Percentiles rank a stretch among this genome's conserved stretches.
phyloP scores from a whole-genome alignment of 768 basidiomycete genomes.

The Kwoniella botswanensis region DNA sequence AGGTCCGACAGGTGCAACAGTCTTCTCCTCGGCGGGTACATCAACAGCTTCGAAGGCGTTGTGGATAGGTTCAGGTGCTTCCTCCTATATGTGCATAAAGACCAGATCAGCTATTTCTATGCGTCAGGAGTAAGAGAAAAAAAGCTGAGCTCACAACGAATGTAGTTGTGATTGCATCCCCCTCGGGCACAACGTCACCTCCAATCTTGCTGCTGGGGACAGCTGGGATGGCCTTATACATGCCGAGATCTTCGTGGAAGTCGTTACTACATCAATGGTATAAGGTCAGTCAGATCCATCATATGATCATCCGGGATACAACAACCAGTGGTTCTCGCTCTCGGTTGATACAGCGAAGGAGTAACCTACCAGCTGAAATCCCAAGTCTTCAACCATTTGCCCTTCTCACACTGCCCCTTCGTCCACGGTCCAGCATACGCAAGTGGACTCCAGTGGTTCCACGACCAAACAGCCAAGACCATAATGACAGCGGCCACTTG shows the following conservation, averaged over 20 bases:
- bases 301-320: conserved; percentile 2
- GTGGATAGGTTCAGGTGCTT: conserved; percentile 53
- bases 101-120: conserved; percentile 1
- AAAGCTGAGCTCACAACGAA: conserved; percentile 32
- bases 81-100: conserved; percentile 31
- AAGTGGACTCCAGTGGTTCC: conserved; percentile 76
- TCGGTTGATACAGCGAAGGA: no score
- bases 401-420: conserved; percentile 70
- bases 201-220: conserved; percentile 33
- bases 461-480: conserved; percentile 71
- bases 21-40: conserved; percentile 50
- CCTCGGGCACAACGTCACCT: conserved; percentile 23
- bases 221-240: conserved; percentile 37
- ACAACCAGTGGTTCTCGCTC: no score
- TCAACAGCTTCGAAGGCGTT: conserved; percentile 50
- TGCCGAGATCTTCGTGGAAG: conserved; percentile 52
- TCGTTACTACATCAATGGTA: conserved; percentile 35
- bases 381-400: conserved; percentile 91
- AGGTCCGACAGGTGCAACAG: conserved; percentile 48
- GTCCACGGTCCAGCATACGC: conserved; percentile 89
- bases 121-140: neutral
- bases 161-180: conserved; percentile 39
- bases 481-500: conserved; percentile 79
- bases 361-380: conserved; percentile 76
- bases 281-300: neutral